These are phyloP conservation scores for Boletus semigastroideus DNA, from an alignment of 1,284 basidiomycete species.

Conservation along the genomic window DNA sequence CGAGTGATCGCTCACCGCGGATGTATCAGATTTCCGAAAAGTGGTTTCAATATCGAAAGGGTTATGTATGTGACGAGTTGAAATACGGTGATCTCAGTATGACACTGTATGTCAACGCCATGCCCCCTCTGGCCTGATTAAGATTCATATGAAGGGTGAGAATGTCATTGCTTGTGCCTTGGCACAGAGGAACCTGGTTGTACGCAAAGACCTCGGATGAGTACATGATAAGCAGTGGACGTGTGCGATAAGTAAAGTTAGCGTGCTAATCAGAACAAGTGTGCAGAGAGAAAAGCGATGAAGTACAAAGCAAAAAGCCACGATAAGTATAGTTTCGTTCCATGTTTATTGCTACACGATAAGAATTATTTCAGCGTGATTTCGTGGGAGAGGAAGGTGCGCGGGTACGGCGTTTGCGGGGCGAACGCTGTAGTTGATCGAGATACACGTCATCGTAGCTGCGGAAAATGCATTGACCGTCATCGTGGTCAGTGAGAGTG, in stretches of 20 bases:
- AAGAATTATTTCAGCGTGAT: conserved; percentile 15
- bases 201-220: conserved; percentile 4
- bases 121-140: conserved; percentile 3
- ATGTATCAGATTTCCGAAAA: conserved; percentile 6
- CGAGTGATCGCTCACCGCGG: background rate
- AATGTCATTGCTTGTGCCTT: background rate
- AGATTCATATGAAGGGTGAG: background rate
- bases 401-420: conserved; percentile 34
- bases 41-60: conserved; percentile 1
- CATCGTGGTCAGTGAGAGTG: conserved; percentile 48
- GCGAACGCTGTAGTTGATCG: conserved; percentile 39
- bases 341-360: conserved; percentile 4
- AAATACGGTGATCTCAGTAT: background rate
- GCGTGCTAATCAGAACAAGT: conserved; percentile 18
- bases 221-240: conserved; percentile 11
- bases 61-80: background rate
- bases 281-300: background rate
- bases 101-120: background rate
- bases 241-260: too few species aligned
- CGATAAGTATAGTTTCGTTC: background rate
- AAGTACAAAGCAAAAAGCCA: background rate
- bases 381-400: conserved; percentile 24
- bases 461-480: conserved; percentile 49
- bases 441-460: conserved; percentile 63
- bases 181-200: background rate